Percentiles rank a stretch among this genome's conserved stretches.
phyloP scores from a whole-genome alignment of 164 flowering plant genomes.

The Vitis riparia region DNA sequence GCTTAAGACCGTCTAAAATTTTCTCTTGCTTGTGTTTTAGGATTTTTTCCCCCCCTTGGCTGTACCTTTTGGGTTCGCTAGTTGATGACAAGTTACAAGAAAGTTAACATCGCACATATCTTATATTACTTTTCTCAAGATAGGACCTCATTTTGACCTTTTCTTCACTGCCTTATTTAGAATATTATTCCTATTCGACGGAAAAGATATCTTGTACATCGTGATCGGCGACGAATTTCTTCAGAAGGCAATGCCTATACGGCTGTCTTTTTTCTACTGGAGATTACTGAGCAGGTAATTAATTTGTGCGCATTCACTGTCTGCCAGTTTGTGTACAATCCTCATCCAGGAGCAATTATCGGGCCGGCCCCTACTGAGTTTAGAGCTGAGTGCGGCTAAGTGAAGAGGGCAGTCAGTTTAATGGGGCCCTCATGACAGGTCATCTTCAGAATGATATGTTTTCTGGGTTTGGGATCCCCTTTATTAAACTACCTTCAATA shows the following conservation, averaged over 20 bases:
- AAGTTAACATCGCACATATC: constrained; percentile 3
- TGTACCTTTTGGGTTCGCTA: constrained; percentile 9
- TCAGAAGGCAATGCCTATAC: neutral
- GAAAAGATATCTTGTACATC: no score
- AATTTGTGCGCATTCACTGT: constrained; percentile 5
- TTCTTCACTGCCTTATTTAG: neutral
- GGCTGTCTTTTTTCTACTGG: neutral
- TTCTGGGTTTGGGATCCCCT: neutral
- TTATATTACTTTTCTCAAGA: constrained; percentile 1
- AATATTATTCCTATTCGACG: neutral
- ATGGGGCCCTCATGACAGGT: neutral
- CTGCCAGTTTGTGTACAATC: neutral
- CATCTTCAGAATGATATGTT: neutral
- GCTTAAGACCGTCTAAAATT: constrained; percentile 32
- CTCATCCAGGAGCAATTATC: constrained; percentile 3
- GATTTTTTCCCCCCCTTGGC: no score
- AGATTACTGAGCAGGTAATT: neutral
- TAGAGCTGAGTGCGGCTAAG: constrained; percentile 11
- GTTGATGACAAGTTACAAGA: constrained; percentile 11
- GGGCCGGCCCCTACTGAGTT: constrained; percentile 26
- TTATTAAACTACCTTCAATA: neutral
- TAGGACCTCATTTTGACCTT: constrained; percentile 15
- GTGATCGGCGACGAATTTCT: neutral
- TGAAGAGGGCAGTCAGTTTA: neutral
- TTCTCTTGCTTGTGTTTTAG: constrained; percentile 1